A percentile compares a stretch with the other conserved stretches of the same genome.
phyloP scores from a whole-genome alignment of 2,329 filamentous ascomycete species.

The Coniochaeta pulveracea region DNA sequence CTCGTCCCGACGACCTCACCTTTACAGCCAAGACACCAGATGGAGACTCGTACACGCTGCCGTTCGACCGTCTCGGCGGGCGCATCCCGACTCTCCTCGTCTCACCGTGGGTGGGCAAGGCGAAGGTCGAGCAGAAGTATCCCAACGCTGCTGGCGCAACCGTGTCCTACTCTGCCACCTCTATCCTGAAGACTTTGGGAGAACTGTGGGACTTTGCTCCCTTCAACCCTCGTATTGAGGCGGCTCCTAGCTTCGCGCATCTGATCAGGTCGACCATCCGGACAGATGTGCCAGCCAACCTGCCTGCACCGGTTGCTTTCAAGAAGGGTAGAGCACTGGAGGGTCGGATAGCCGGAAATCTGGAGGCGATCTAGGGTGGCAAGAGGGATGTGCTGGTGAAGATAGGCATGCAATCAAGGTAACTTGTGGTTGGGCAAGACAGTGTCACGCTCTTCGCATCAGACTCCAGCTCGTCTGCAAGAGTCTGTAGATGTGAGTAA shows the following conservation, averaged over 20 bases:
- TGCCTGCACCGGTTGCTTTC: no score
- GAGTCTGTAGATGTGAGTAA: no score
- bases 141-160: constrained; percentile 21
- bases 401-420: no score
- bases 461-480: no score
- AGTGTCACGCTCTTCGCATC: no score
- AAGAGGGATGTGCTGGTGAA: no score
- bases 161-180: constrained; percentile 28
- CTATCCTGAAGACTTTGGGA: constrained; percentile 27
- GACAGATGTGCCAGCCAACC: no score
- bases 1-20: constrained; percentile 22
- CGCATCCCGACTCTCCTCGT: constrained; percentile 30
- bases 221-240: constrained; percentile 24
- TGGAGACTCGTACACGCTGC: constrained; percentile 23
- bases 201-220: constrained; percentile 28
- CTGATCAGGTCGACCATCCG: constrained; percentile 10
- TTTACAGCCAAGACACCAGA: constrained; percentile 22
- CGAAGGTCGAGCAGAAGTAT: constrained; percentile 24
- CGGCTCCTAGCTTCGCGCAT: constrained; percentile 23
- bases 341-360: no score
- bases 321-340: no score
- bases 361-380: no score
- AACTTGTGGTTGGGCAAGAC: no score
- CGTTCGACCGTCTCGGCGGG: constrained; percentile 28
- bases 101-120: constrained; percentile 30